These are phyloP conservation scores for Hypoxylon fragiforme DNA, from an alignment of 495 filamentous ascomycete genomes.

Conservation along the genomic window DNA sequence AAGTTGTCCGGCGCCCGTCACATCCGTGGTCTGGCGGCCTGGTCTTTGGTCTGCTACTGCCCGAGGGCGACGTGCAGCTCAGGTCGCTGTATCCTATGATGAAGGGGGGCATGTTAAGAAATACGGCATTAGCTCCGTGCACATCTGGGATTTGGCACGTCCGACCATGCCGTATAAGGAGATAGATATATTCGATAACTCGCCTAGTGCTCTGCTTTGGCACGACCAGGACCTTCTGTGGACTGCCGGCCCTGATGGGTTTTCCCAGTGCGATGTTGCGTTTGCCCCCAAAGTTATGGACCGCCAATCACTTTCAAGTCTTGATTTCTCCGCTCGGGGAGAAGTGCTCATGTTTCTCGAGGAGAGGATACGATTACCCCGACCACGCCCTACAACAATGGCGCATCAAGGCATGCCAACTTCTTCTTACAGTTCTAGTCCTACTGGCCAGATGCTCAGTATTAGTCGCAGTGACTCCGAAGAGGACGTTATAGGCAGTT, in stretches of 20 bases:
- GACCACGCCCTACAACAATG: constrained; percentile 41
- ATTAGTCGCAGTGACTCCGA: constrained; percentile 69
- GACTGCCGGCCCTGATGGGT: constrained; percentile 85
- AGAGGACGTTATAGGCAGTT: constrained; percentile 65
- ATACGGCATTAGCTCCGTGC: constrained; percentile 69
- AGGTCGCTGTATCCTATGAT: constrained; percentile 57
- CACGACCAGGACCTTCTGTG: constrained; percentile 87
- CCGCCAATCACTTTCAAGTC: constrained; percentile 63
- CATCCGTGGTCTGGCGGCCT: constrained; percentile 84
- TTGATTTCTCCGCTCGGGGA: constrained; percentile 63
- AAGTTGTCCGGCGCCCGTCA: constrained; percentile 63
- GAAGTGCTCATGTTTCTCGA: constrained; percentile 62
- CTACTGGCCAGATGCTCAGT: constrained; percentile 48
- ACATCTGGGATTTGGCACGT: constrained; percentile 90
- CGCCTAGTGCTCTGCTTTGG: constrained; percentile 83
- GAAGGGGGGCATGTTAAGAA: constrained; percentile 49
- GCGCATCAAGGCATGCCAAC: constrained; percentile 34
- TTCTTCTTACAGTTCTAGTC: constrained; percentile 49
- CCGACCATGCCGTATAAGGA: constrained; percentile 86
- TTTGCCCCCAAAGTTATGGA: constrained; percentile 81
- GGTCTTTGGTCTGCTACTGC: constrained; percentile 71
- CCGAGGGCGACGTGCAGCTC: constrained; percentile 62
- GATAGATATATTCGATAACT: constrained; percentile 70
- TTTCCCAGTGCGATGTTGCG: constrained; percentile 85
- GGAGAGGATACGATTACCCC: constrained; percentile 45